Conservation (phyloP, 495 filamentous ascomycete genomes). For the Podospora australis region DNA sequence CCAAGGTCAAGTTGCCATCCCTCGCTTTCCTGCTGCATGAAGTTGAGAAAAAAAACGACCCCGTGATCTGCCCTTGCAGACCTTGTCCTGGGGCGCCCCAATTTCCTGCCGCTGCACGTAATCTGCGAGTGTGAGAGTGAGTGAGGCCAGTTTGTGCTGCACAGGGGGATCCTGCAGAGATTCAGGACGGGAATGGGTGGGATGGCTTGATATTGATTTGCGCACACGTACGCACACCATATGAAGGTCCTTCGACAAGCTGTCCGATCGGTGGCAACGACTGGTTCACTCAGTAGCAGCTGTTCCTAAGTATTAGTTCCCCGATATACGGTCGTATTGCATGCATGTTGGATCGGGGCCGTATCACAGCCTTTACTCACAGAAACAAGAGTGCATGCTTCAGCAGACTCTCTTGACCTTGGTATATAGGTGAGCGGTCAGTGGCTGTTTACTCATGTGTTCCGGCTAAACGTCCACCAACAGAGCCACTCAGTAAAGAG, state of each 20-base stretch:
- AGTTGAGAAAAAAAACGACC: slow-evolving; percentile 4
- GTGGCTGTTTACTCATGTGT: too few species aligned
- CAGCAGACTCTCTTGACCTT: too few species aligned
- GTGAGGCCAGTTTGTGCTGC: slow-evolving; percentile 3
- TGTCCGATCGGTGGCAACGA: neutral
- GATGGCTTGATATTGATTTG: slow-evolving; percentile 1
- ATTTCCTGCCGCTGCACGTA: slow-evolving; percentile 24
- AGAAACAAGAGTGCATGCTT: too few species aligned
- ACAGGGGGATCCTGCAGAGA: slow-evolving; percentile 12
- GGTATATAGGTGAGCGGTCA: too few species aligned
- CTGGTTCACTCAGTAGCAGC: neutral
- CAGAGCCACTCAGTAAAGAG: too few species aligned
- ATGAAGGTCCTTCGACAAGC: neutral
- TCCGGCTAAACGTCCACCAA: too few species aligned
- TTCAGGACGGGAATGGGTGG: neutral
- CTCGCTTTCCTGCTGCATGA: too few species aligned
- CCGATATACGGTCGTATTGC: neutral
- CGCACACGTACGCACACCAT: slow-evolving; percentile 2
- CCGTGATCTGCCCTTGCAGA: slow-evolving; percentile 20
- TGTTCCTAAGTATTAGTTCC: neutral
- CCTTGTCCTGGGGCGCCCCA: slow-evolving; percentile 13
- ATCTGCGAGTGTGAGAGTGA: slow-evolving; percentile 9
- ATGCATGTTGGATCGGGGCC: too few species aligned
- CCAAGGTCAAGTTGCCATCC: too few species aligned
- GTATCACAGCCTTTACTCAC: too few species aligned